Evolutionary conservation across 2,329 filamentous ascomycete genomes (phyloP), one percentile per base, ranked within the genome.

Genomic region (Diaporthe sp.): DNA sequence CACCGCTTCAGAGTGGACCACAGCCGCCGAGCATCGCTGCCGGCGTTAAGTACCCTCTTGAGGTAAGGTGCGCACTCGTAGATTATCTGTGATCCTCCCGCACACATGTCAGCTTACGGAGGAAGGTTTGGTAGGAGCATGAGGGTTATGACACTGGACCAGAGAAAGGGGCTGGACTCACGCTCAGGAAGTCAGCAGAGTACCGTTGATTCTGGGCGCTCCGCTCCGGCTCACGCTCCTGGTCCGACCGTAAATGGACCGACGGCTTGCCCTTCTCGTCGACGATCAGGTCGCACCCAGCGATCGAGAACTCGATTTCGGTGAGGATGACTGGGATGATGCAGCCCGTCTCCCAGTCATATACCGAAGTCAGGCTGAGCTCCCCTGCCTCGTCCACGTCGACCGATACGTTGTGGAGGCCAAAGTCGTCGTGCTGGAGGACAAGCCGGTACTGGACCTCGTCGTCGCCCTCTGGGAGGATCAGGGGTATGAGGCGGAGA

Each of bases 361-460:
- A 49, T 4, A 72, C 55, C 2, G 75, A 78, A 82, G 13, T 83
- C 67, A 17, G 78, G 76, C 53, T 76, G 58, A 62, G 65, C 53
- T 28, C 76, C 76, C 19, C 44, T 9, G 76, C 68, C 17, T 44
- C 71, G 71, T 81, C 78, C 39, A 76, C 75, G 57, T 68, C 74
- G 51, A 80, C 78, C 4, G 79, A 79, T 78, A 80, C 81, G 62
- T 82, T 83, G 73, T 83, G 80, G 57, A 82, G 80, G 55, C 82
- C 82, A 76, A 81, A 83, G 76, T 83, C 81, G 19, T 81, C 82
- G 65, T 84, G 81, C 5, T 84, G 80, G 31, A 84, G 79, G 70
- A 83, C 82, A n/a, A 82, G 77, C 28, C 79, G 81, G 75, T 83
- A 83, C 10, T 82, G 62, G 5, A 44, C 44, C 13, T 31, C 51